Evolutionary conservation across 2,329 filamentous ascomycete species (phyloP).

Genomic region (Trichoderma atroviride): DNA sequence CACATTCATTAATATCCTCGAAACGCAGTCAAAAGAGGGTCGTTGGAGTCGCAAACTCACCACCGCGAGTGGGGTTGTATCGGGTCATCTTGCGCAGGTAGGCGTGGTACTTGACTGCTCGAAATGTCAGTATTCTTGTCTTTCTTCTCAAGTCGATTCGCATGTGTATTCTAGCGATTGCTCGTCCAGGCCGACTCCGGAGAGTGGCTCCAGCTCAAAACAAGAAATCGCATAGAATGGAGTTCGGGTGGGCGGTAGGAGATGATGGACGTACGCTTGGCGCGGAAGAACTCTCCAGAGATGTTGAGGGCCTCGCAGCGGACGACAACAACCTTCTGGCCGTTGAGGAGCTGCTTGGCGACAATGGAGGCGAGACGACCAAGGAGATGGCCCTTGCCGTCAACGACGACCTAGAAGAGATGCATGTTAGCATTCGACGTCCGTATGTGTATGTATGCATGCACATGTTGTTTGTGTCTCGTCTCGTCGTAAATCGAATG

Average conservation of each 20-base stretch:
- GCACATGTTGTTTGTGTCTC: background rate
- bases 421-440: conserved; percentile 31
- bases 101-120: conserved; percentile 98
- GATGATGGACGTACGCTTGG: conserved; percentile 83
- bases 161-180: conserved; percentile 7
- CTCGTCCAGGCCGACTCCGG: background rate
- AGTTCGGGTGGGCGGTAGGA: background rate
- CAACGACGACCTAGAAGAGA: conserved; percentile 81
- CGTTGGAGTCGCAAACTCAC: conserved; percentile 55
- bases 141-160: background rate
- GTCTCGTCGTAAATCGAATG: background rate
- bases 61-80: conserved; percentile 99
- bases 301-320: conserved; percentile 99
- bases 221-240: background rate
- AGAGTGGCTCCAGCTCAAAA: background rate
- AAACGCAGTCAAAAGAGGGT: background rate
- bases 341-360: conserved; percentile 98
- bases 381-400: conserved; percentile 99
- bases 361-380: conserved; percentile 97
- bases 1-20: conserved; percentile 29
- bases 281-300: conserved; percentile 99
- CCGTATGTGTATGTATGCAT: background rate
- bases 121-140: conserved; percentile 49
- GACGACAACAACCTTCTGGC: conserved; percentile 99
- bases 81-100: conserved; percentile 99